These are phyloP conservation scores for Crithidia expoeki DNA, from an alignment of 208 protist genomes.

Conservation along the genomic window DNA sequence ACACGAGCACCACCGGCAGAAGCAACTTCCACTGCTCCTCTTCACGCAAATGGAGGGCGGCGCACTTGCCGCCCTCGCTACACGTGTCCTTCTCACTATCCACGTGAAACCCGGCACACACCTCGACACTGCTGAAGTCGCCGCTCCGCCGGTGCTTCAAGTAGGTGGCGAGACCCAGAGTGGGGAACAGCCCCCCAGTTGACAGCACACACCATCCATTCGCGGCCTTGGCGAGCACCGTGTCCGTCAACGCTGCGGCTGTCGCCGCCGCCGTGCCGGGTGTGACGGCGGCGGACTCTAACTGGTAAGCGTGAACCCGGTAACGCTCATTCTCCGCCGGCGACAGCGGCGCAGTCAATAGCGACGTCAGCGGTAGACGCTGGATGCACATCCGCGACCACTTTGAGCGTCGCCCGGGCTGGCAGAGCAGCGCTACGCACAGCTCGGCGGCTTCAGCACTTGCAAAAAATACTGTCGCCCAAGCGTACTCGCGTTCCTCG, in stretches of 20 bases:
- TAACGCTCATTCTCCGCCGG: conserved; percentile 23
- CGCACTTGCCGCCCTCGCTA: conserved; percentile 24
- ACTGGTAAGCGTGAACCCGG: conserved; percentile 34
- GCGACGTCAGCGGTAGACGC: conserved; percentile 23
- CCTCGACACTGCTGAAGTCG: conserved; percentile 25
- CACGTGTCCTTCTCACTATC: conserved; percentile 17
- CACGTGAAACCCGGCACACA: conserved; percentile 21
- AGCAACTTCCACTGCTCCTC: conserved; percentile 35
- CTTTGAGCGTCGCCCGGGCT: conserved; percentile 37
- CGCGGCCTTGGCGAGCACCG: conserved; percentile 19
- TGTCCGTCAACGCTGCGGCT: conserved; percentile 9
- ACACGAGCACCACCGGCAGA: conserved; percentile 28
- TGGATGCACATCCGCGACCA: conserved; percentile 32
- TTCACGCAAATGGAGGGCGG: conserved; percentile 22
- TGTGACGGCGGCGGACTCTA: conserved; percentile 8
- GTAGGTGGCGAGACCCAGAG: conserved; percentile 27
- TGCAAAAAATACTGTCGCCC: conserved; percentile 35
- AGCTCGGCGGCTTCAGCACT: conserved; percentile 35
- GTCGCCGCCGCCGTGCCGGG: background rate
- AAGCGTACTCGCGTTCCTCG: conserved; percentile 33
- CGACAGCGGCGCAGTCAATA: conserved; percentile 12
- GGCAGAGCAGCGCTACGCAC: conserved; percentile 28
- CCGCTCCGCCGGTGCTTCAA: conserved; percentile 19
- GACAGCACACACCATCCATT: conserved; percentile 33
- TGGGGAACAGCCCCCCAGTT: conserved; percentile 33